phyloP scores from a whole-genome alignment of 1,284 basidiomycete species.

The Malassezia japonica region DNA sequence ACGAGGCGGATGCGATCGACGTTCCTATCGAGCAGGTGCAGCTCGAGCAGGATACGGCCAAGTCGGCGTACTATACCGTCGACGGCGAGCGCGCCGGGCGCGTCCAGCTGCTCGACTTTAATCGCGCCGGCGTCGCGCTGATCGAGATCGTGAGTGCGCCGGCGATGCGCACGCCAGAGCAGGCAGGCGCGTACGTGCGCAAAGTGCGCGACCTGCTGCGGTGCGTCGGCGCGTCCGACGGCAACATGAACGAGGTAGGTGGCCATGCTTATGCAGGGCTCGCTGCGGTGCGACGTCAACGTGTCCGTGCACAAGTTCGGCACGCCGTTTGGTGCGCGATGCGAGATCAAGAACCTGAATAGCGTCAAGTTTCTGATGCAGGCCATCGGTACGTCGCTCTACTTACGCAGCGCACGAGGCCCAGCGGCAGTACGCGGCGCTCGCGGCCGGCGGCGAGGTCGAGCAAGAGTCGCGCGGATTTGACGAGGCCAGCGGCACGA shows the following conservation, averaged over 20 bases:
- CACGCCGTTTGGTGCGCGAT: constrained; percentile 67
- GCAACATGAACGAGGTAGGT: constrained; percentile 99
- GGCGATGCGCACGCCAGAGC: constrained; percentile 79
- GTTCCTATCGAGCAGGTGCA: constrained; percentile 89
- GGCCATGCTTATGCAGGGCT: no score
- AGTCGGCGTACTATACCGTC: constrained; percentile 58
- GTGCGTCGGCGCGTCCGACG: constrained; percentile 76
- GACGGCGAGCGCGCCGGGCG: background rate
- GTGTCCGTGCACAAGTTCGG: constrained; percentile 59
- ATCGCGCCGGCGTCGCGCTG: constrained; percentile 75
- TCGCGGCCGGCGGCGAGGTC: constrained; percentile 54
- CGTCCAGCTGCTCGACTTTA: constrained; percentile 61
- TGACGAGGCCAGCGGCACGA: constrained; percentile 70
- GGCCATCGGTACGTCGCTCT: constrained; percentile 64
- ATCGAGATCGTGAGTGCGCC: constrained; percentile 96
- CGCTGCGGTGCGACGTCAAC: constrained; percentile 83
- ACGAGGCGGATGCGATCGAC: constrained; percentile 49
- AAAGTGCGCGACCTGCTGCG: constrained; percentile 73
- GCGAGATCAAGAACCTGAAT: constrained; percentile 96
- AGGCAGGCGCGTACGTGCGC: constrained; percentile 79
- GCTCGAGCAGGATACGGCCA: constrained; percentile 68
- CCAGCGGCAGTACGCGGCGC: constrained; percentile 60
- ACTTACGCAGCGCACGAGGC: constrained; percentile 57
- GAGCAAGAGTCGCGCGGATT: constrained; percentile 84
- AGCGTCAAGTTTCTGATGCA: constrained; percentile 75